Evolutionary conservation across 2,329 filamentous ascomycete species (phyloP), one percentile per base, ranked within the genome.

Genomic region (Herpotrichia juniperi): DNA sequence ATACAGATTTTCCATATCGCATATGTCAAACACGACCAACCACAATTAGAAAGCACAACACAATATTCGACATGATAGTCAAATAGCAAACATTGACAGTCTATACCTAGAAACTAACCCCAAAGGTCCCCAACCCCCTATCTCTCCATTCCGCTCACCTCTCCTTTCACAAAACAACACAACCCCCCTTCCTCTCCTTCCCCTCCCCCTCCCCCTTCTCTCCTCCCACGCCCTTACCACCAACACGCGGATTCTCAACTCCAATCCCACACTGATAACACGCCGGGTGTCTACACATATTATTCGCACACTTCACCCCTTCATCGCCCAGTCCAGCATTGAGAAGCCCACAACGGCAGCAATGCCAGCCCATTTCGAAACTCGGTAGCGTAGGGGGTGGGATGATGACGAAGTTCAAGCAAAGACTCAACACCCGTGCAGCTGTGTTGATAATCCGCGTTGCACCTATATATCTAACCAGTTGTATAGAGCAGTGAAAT

Each of bases 151-250:
- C 32, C 14, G 8, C 17, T 19, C 17, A 31, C 17, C 16, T 35
- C 32, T 31, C 28, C 24, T 10, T 22, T 35, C 30, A 46, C 25
- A 46, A 19, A 32, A 46, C 19, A 14, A 34, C 43, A 46, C 43
- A 46, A 35, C 43, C 17, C 17, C 43, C 30, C 10, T 21, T 19
- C n/a, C 30, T 24, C 28, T 46, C 14, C 24, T 26, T 19, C 39
- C 22, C 22, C 30, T 35, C 10, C 30, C 7, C 24, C 21, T 19
- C 39, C 7, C 19, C 6, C 39, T n/a, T 19, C 9, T 11, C 39
- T 19, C 12, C 43, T 35, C 32, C 32, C 8, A n/a, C n/a, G n/a
- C n/a, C n/a, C n/a, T n/a, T n/a, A n/a, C n/a, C n/a, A n/a, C n/a
- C n/a, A n/a, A n/a, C n/a, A n/a, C n/a, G 32, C 32, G 32, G 32